Base-by-base conservation (phyloP, 345 rosid species). In the Eucalyptus viminalis region DNA sequence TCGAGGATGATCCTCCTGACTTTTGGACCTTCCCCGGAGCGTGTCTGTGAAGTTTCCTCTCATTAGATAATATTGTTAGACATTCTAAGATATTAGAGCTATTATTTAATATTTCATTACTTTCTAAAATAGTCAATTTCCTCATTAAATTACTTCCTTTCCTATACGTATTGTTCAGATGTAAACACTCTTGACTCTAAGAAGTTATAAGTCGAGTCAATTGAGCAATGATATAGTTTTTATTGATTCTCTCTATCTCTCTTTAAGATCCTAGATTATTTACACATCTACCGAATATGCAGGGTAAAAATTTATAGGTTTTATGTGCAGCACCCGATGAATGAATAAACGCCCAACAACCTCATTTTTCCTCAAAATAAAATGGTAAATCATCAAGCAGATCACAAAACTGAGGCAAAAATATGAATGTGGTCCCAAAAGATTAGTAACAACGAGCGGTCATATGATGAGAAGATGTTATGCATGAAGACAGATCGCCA, bases 1-100 rank as follows among this genome's bases (percentile, higher is more conserved):
- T 58, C 89, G 89, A 49, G 95, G 89, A 91, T 94, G 97, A 72
- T 96, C 97, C 88, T 65, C 90, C 91, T 89, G 94, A 25, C 72
- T 86, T 80, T 97, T 34, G 93, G 85, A 24, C 94, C 95, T 97
- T 85, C 94, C 93, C 90, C 97, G 91, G 50, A 97, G 96, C 98
- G 96, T 96, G 94, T 97, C 99, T 3, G 97, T 91, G 93, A 97
- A 97, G 92, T 94, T 94, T 40, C 97, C 98, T 86, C 95, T 95
- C 98, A 97, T 96, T 91, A 97, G 97, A 67, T 98, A 62, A 62
- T 62, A 29, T 29, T 29, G 34, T 62, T 60, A 60, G 97, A 65
- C 3, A 65, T 65, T 60, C 14, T 60, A 60, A 60, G n/a, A 60
- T 60, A 60, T 29, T 29, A 62, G 9, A 29, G 69, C n/a, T 62